A percentile compares a stretch with the other conserved stretches of the same genome.
Evolutionary conservation across 495 filamentous ascomycete species (phyloP).

Genomic region (Penicillium roqueforti): DNA sequence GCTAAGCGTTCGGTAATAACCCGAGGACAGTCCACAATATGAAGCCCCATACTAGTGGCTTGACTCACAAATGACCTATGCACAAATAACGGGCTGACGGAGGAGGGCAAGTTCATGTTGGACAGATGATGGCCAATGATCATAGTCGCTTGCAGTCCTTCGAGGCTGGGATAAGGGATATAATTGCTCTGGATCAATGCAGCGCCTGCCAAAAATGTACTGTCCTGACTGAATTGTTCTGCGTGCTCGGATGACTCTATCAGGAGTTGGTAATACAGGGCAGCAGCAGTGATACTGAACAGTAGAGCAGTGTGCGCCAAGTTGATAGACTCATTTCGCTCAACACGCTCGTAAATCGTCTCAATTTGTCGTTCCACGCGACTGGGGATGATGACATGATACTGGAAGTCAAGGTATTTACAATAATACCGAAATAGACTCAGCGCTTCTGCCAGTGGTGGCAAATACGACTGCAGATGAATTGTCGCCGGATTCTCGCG

Average conservation of each 20-base stretch:
- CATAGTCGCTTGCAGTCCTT: constrained; percentile 45
- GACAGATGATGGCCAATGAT: constrained; percentile 35
- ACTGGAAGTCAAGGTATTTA: constrained; percentile 36
- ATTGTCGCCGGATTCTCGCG: constrained; percentile 23
- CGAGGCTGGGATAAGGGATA: constrained; percentile 34
- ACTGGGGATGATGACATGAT: constrained; percentile 33
- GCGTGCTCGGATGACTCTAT: constrained; percentile 24
- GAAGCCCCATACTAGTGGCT: constrained; percentile 43
- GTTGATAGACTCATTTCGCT: constrained; percentile 12
- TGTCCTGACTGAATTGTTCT: constrained; percentile 27
- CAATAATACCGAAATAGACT: constrained; percentile 35
- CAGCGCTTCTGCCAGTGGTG: constrained; percentile 25
- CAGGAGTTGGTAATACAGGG: constrained; percentile 32
- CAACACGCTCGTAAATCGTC: constrained; percentile 27
- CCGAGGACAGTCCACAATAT: constrained; percentile 34
- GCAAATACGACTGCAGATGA: constrained; percentile 23
- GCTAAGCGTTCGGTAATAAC: constrained; percentile 12
- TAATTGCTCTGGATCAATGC: constrained; percentile 37
- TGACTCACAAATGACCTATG: constrained; percentile 32
- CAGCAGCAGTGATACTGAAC: constrained; percentile 36
- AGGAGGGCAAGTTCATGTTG: constrained; percentile 22
- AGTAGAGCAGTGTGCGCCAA: constrained; percentile 33
- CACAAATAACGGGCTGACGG: constrained; percentile 32
- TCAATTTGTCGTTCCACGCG: constrained; percentile 29
- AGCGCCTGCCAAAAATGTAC: constrained; percentile 29